phyloP scores from a whole-genome alignment of 345 rosid genomes.

The Camelina hispida region DNA sequence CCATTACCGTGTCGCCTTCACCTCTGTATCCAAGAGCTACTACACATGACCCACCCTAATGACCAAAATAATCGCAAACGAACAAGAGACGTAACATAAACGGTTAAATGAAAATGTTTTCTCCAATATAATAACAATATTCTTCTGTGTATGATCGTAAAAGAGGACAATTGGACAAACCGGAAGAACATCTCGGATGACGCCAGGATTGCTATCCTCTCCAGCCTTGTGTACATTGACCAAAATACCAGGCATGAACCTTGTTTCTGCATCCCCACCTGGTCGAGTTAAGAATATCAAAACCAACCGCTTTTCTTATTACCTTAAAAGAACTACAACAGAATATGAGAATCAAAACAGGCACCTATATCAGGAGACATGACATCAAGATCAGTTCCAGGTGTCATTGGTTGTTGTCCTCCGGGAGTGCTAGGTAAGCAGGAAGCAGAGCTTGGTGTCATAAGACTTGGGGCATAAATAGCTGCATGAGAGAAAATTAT shows the following conservation, averaged over 20 bases:
- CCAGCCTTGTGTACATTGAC: conserved; percentile 63
- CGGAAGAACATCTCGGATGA: conserved; percentile 68
- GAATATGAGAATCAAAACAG: neutral
- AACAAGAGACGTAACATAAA: neutral
- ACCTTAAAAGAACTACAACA: neutral
- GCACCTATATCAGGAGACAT: conserved; percentile 79
- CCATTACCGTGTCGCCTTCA: conserved; percentile 55
- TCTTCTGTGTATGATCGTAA: neutral
- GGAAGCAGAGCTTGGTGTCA: conserved; percentile 73
- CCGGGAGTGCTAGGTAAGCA: conserved; percentile 91
- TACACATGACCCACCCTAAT: conserved; percentile 77
- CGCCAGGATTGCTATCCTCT: conserved; percentile 59
- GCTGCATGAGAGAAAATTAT: conserved; percentile 48
- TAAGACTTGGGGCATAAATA: conserved; percentile 72
- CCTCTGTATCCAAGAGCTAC: conserved; percentile 63
- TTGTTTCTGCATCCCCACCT: conserved; percentile 74
- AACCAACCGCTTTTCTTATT: neutral
- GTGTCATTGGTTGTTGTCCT: conserved; percentile 92
- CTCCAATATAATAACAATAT: neutral
- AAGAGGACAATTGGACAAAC: conserved; percentile 60
- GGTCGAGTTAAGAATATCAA: conserved; percentile 28
- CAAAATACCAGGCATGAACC: conserved; percentile 79
- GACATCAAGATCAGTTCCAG: conserved; percentile 63
- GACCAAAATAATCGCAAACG: neutral
- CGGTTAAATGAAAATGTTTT: neutral